phyloP scores from a whole-genome alignment of 164 flowering plant genomes.

The Saururus chinensis region DNA sequence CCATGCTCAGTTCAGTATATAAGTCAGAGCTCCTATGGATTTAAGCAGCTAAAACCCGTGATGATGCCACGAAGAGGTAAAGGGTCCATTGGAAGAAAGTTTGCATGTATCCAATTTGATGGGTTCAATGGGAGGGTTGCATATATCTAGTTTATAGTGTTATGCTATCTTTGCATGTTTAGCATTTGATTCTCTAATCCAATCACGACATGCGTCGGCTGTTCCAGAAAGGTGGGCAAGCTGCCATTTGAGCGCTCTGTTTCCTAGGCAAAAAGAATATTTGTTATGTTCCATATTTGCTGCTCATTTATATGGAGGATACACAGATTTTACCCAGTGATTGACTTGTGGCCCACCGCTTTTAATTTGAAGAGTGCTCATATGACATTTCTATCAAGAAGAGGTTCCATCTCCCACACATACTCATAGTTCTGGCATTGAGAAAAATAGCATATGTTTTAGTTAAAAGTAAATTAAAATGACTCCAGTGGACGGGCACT shows the following conservation, averaged over 20 bases:
- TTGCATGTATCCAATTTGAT: too few species aligned
- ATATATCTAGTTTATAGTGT: too few species aligned
- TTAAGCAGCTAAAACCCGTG: too few species aligned
- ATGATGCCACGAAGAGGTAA: too few species aligned
- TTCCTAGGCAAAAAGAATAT: conserved; percentile 35
- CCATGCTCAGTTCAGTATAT: too few species aligned
- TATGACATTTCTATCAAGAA: conserved; percentile 84
- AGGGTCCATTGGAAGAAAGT: too few species aligned
- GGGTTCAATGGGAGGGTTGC: too few species aligned
- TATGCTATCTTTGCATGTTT: conserved; percentile 42
- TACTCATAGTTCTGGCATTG: conserved; percentile 61
- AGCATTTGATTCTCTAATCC: conserved; percentile 53
- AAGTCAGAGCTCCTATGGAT: too few species aligned
- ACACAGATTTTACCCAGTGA: conserved; percentile 58
- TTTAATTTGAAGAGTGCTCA: conserved; percentile 59
- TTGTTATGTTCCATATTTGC: conserved; percentile 4
- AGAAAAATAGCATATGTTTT: neutral
- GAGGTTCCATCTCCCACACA: conserved; percentile 71
- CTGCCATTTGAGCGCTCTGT: conserved; percentile 70
- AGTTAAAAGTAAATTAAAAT: neutral
- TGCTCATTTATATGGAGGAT: neutral
- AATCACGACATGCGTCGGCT: conserved; percentile 66
- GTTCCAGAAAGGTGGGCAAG: conserved; percentile 68
- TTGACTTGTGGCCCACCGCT: conserved; percentile 68
- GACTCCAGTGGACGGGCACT: neutral